Percentiles rank a stretch among this genome's conserved stretches.
These are phyloP conservation scores for Carpinus viminea DNA, from an alignment of 306 rosid genomes.

Conservation along the genomic window DNA sequence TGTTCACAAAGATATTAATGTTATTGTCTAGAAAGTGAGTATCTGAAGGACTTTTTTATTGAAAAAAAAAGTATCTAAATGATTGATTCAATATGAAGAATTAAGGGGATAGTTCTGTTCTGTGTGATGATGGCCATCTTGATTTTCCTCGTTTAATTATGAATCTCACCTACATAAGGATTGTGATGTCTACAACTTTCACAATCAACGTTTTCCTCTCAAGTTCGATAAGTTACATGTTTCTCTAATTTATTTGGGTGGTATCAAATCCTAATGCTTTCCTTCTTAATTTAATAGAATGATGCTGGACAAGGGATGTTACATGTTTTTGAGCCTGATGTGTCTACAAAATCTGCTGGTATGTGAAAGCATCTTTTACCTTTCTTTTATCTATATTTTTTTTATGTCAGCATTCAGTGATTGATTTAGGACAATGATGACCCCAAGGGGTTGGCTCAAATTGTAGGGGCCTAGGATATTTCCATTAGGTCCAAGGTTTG, in stretches of 20 bases:
- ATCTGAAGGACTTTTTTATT: neutral
- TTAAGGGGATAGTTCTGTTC: neutral
- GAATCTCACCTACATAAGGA: neutral
- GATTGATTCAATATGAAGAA: neutral
- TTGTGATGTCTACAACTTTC: neutral
- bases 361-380: constrained; percentile 34
- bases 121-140: neutral
- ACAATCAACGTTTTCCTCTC: neutral
- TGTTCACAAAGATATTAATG: neutral
- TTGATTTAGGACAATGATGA: neutral
- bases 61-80: neutral
- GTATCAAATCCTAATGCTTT: constrained; percentile 31
- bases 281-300: constrained; percentile 43
- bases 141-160: neutral
- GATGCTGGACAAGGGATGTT: constrained; percentile 46
- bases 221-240: constrained; percentile 8
- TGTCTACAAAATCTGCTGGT: constrained; percentile 55
- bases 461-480: too few species aligned
- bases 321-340: constrained; percentile 65
- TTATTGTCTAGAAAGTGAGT: neutral
- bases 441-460: too few species aligned
- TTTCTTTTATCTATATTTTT: neutral
- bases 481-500: too few species aligned
- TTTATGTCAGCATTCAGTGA: neutral
- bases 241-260: constrained; percentile 10